A percentile compares a stretch with the other conserved stretches of the same genome.
These are phyloP conservation scores for Ogataea methylovora DNA, from an alignment of 805 yeast species.

Conservation along the genomic window DNA sequence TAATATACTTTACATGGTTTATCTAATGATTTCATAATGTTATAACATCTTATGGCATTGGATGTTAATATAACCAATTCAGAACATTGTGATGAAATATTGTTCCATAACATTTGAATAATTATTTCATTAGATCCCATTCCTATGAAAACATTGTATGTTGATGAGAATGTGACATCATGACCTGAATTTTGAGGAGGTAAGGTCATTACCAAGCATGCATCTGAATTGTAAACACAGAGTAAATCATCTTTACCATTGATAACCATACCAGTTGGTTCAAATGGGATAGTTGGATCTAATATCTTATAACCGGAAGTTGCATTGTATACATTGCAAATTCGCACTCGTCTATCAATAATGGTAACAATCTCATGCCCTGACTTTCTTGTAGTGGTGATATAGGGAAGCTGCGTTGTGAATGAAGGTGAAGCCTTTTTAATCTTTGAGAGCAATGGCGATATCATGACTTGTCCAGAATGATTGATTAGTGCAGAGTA, in stretches of 20 bases:
- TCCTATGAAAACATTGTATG: constrained; percentile 4
- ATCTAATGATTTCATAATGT: constrained; percentile 22
- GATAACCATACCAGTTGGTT: constrained; percentile 15
- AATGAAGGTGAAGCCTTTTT: too few species aligned
- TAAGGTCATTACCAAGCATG: not conserved
- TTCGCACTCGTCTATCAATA: too few species aligned
- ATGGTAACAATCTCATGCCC: too few species aligned
- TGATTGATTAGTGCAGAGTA: too few species aligned
- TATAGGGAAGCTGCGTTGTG: too few species aligned
- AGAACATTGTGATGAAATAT: constrained; percentile 33
- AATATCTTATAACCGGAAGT: too few species aligned
- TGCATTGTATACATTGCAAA: too few species aligned
- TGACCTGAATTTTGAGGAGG: not conserved
- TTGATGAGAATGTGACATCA: constrained; percentile 5
- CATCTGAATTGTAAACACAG: constrained; percentile 15
- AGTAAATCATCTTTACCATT: constrained; percentile 19
- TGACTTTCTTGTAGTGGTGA: too few species aligned
- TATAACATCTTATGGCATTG: constrained; percentile 26
- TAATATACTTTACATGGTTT: constrained; percentile 15
- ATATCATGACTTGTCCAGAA: too few species aligned
- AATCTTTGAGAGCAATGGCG: too few species aligned
- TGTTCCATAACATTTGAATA: constrained; percentile 36
- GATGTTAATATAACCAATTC: constrained; percentile 36
- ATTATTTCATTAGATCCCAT: constrained; percentile 19
- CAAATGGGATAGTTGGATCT: constrained; percentile 11